Evolutionary conservation across 345 rosid genomes (phyloP).

Genomic region (Lenwebbia sp.): DNA sequence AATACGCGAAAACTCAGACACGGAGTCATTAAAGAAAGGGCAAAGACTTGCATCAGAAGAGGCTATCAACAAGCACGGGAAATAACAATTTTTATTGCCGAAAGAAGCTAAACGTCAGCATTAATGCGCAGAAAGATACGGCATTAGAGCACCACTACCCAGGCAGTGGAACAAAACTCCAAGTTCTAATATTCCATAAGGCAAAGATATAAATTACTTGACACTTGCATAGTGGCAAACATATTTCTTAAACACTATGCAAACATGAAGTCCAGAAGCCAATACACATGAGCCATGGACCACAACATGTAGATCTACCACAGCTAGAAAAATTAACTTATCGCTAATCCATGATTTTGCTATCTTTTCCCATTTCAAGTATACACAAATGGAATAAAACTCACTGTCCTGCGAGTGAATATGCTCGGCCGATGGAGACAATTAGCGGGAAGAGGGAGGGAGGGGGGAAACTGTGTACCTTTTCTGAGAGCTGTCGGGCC

Average conservation of each 20-base stretch:
- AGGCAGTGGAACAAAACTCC: neutral
- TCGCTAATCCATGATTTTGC: neutral
- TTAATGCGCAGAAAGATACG: neutral
- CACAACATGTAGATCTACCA: neutral
- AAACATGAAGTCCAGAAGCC: neutral
- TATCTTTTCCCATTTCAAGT: too few species aligned
- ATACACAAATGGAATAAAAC: neutral
- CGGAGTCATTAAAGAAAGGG: neutral
- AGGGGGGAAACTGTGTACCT: slow-evolving; percentile 19
- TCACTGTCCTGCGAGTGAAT: neutral
- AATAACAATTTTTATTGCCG: neutral
- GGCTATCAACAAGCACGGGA: neutral
- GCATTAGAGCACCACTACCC: neutral
- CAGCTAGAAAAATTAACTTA: neutral
- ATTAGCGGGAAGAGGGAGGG: neutral
- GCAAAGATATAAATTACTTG: neutral
- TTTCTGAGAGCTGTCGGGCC: slow-evolving; percentile 52
- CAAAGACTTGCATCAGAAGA: neutral
- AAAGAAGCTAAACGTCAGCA: neutral
- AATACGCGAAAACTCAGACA: neutral
- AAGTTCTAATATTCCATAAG: neutral
- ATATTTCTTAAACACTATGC: neutral
- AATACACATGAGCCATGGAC: neutral
- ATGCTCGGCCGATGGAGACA: neutral
- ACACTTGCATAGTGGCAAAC: neutral